Base-by-base conservation (phyloP, 352 stramenopile genomes). In the Thalassiosira livingstoniorum region DNA sequence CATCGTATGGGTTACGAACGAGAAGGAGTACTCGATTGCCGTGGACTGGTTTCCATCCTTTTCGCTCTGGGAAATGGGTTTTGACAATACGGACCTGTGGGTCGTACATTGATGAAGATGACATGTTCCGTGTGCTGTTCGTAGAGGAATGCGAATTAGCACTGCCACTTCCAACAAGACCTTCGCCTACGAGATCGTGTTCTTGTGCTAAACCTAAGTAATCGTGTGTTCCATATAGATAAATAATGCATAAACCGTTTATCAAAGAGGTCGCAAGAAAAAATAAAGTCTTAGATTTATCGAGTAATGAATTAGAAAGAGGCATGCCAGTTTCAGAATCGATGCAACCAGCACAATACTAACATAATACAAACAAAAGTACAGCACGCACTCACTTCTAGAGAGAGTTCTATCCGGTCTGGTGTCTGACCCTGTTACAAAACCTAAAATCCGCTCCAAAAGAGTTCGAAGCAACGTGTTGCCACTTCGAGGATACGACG, bases 371-470 rank as follows among this genome's bases (percentile, higher is more conserved):
- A 61, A n/a, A n/a, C n/a, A n/a, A n/a, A n/a, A n/a, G n/a, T n/a
- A n/a, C n/a, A n/a, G n/a, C n/a, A n/a, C n/a, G n/a, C n/a, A 75
- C 53, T 67, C 23, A 74, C 78, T 85, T 29, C 70, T 77, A 31
- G 95, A 98, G 2, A 98, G 89, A 29, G 95, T 95, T 7, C 97
- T 95, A 88, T 98, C 96, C 4, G 97, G 97, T 11, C 96, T 92
- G 4, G 97, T 99, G 84, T 99, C 97, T 75, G 95, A 98, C 29
- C 97, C 97, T 4, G 97, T 99, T 68, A 98, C 97, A 63, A 98
- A 90, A 29, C 96, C 96, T 47, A 96, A 98, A 63, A 97, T 93
- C 35, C 95, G 93, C 89, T 99, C 97, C 25, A 99, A 87, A 29
- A 99, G 90, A 2, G 95, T 97, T 62, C 97, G 95, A 84, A 99